Evolutionary conservation across 75 land plant species (phyloP), one percentile per base, ranked within the genome.

Genomic region (Cunninghamia lanceolata): DNA sequence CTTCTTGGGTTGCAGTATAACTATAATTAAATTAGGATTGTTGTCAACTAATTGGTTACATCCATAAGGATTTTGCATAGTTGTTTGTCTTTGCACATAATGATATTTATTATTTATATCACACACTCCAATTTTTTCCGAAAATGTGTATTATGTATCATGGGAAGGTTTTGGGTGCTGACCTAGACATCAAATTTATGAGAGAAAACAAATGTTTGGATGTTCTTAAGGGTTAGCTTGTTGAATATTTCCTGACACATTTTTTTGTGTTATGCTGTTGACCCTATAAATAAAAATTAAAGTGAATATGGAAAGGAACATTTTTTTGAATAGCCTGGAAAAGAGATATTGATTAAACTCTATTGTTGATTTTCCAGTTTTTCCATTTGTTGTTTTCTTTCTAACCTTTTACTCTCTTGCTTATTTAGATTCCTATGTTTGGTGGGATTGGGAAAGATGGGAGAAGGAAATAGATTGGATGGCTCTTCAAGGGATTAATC

Each of bases 371-470:
- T 77, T 77, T 19, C 9, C 39, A 38, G 39, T 77, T 17, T 80
- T 45, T 43, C 8, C 9, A 40, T 42, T 79, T 43, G 17, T 42
- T 8, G 9, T 1, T 77, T 38, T 40, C 32, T 80, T 80, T 45
- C 84, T 83, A 83, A 86, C 30, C 54, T 79, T 80, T 36, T 42
- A 7, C 36, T 16, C 30, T 85, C 16, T 45, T 43, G 39, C 71
- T 36, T 68, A 82, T 30, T 52, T 87, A 97, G 99, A 97, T 90
- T 96, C 99, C 2, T 94, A 89, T 92, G 96, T 90, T 46, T 97
- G 99, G 99, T 97, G 99, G 99, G 91, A 94, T 76, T 97, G 99
- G 99, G 91, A 96, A 84, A 91, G 91, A 90, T 97, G 99, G 99
- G 95, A 94, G 86, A 96, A 93, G 85, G 99, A 97, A 90, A 93